These are phyloP conservation scores for Jackrogersella minutella DNA, from an alignment of 495 filamentous ascomycete genomes.

Conservation along the genomic window DNA sequence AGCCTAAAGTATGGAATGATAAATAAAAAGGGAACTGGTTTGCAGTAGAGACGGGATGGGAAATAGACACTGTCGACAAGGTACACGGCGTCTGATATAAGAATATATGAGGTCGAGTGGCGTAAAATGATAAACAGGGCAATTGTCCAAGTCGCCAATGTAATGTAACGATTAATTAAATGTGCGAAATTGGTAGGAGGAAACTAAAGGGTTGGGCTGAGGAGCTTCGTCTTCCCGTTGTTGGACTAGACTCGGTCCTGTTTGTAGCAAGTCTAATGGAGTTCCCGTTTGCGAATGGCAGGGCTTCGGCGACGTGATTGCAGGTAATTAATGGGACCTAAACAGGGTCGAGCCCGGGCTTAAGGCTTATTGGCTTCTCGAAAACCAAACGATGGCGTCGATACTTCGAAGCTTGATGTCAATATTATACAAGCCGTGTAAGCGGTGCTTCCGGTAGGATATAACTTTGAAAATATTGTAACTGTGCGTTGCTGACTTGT, in stretches of 20 bases:
- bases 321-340: conserved; percentile 29
- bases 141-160: conserved; percentile 15
- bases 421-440: conserved; percentile 22
- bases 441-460: conserved; percentile 19
- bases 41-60: not conserved
- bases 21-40: not conserved
- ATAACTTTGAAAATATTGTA: too few species aligned
- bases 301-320: conserved; percentile 35
- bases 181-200: conserved; percentile 12
- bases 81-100: conserved; percentile 13
- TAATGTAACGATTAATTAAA: conserved; percentile 35
- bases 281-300: conserved; percentile 33
- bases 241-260: conserved; percentile 30
- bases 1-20: too few species aligned
- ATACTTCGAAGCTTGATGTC: conserved; percentile 36
- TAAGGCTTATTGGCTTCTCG: conserved; percentile 6
- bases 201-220: conserved; percentile 10
- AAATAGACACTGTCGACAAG: conserved; percentile 13
- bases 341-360: conserved; percentile 32
- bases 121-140: conserved; percentile 14
- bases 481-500: conserved; percentile 38
- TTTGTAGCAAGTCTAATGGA: conserved; percentile 22
- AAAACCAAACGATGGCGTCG: conserved; percentile 28
- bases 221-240: conserved; percentile 29
- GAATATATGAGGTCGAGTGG: conserved; percentile 9